Evolutionary conservation across 2,329 filamentous ascomycete species (phyloP).

Genomic region (Macrophomina pseudophaseolina): DNA sequence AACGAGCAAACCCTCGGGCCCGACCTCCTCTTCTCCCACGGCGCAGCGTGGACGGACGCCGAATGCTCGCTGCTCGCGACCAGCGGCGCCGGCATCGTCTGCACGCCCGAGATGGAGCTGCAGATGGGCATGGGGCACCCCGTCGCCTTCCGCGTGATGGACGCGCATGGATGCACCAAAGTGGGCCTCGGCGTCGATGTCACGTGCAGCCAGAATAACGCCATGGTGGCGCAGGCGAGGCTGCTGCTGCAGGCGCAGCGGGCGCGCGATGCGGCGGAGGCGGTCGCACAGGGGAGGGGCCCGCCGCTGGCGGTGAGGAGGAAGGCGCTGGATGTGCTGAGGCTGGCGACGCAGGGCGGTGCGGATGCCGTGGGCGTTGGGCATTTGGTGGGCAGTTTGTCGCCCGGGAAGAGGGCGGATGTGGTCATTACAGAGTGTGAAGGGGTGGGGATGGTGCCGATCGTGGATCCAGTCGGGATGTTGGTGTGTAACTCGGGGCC

Average conservation of each 20-base stretch:
- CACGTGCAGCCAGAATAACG: neutral
- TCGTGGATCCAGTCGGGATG: slow-evolving; percentile 3
- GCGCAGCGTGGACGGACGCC: neutral
- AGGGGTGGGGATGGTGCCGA: neutral
- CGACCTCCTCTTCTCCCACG: slow-evolving; percentile 11
- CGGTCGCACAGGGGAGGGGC: neutral
- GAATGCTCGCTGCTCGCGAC: neutral
- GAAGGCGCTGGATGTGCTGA: neutral
- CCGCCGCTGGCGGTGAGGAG: neutral
- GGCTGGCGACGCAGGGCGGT: slow-evolving; percentile 1
- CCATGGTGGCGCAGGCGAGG: slow-evolving; percentile 3
- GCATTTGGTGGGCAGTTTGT: neutral
- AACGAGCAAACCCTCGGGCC: neutral
- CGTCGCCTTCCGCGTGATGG: neutral
- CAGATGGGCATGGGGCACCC: slow-evolving; percentile 19
- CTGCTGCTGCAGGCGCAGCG: slow-evolving; percentile 10
- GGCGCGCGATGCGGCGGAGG: neutral
- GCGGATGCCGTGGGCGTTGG: slow-evolving; percentile 6
- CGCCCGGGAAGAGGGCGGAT: slow-evolving; percentile 1
- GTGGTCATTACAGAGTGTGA: slow-evolving; percentile 1
- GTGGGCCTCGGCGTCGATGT: slow-evolving; percentile 3
- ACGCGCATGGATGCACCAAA: neutral
- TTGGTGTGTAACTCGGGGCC: slow-evolving; percentile 7
- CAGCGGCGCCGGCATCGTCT: neutral
- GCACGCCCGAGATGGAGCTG: slow-evolving; percentile 13